These are phyloP conservation scores for Orbilia quercus DNA, from an alignment of 2,329 filamentous ascomycete genomes.

Conservation along the genomic window DNA sequence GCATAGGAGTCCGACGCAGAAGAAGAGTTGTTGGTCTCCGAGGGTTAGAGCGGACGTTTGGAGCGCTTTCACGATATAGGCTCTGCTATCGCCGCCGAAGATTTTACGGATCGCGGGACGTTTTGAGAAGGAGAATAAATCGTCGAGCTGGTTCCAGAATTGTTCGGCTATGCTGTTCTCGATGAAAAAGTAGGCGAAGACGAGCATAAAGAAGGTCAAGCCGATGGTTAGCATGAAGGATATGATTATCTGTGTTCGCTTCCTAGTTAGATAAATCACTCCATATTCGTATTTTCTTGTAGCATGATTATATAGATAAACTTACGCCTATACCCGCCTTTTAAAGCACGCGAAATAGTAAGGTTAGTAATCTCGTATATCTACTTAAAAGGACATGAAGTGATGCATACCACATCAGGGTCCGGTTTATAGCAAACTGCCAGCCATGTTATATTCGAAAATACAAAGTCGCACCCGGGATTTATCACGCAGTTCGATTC, in stretches of 20 bases:
- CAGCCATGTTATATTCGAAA: not conserved
- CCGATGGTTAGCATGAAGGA: constrained; percentile 1
- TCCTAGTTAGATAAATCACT: too few relatives aligned
- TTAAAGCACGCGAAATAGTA: too few relatives aligned
- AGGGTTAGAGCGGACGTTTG: constrained; percentile 1
- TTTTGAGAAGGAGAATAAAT: constrained; percentile 2
- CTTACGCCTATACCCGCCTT: constrained; percentile 16
- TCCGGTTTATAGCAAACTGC: constrained; percentile 8
- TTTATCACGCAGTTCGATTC: constrained; percentile 6
- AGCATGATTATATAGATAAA: not conserved
- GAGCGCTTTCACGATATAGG: constrained; percentile 13
- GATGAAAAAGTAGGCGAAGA: constrained; percentile 21
- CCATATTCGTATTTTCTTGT: not conserved
- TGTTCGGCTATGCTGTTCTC: constrained; percentile 5
- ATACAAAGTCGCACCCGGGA: constrained; percentile 11
- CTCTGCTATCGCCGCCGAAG: constrained; percentile 1
- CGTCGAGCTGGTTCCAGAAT: constrained; percentile 15
- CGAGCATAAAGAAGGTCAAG: constrained; percentile 8
- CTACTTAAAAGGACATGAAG: not conserved
- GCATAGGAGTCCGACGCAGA: constrained; percentile 10
- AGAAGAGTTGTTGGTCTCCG: constrained; percentile 21
- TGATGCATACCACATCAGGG: constrained; percentile 2
- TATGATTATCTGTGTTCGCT: constrained; percentile 16
- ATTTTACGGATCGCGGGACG: not conserved
- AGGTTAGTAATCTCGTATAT: not conserved